phyloP scores from a whole-genome alignment of 1,284 basidiomycete genomes.

The Trametes pubescens region DNA sequence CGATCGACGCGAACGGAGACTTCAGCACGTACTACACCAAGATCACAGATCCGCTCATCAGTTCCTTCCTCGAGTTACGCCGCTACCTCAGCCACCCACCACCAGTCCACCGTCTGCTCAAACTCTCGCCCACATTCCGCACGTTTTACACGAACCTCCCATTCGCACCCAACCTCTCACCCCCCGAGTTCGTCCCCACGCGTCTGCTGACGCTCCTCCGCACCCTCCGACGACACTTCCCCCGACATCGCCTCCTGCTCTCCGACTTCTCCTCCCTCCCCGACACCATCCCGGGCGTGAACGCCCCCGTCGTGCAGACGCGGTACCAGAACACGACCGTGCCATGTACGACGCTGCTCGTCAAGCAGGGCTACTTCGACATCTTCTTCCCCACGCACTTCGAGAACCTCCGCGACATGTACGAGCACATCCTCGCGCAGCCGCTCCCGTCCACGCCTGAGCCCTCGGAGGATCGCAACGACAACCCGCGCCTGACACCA shows the following conservation, averaged over 20 bases:
- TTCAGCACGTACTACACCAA: conserved; percentile 88
- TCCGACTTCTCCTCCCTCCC: conserved; percentile 93
- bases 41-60: conserved; percentile 86
- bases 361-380: conserved; percentile 97
- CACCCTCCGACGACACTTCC: conserved; percentile 86
- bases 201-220: conserved; percentile 88
- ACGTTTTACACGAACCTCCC: conserved; percentile 76
- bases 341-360: conserved; percentile 90
- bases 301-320: conserved; percentile 97
- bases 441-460: conserved; percentile 43
- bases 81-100: conserved; percentile 61
- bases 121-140: conserved; percentile 62
- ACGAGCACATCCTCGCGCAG: conserved; percentile 80
- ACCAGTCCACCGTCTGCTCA: conserved; percentile 65
- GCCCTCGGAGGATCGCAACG: conserved; percentile 35
- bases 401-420: conserved; percentile 84
- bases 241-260: conserved; percentile 90
- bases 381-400: conserved; percentile 99
- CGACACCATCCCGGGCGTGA: conserved; percentile 85
- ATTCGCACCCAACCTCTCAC: conserved; percentile 91
- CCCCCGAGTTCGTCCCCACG: conserved; percentile 94
- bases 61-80: conserved; percentile 74
- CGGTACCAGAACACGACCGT: conserved; percentile 86
- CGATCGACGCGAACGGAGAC: conserved; percentile 85
- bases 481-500: conserved; percentile 43